Conservation (phyloP, 2,329 filamentous ascomycete species). For the Alternaria conjuncta region DNA sequence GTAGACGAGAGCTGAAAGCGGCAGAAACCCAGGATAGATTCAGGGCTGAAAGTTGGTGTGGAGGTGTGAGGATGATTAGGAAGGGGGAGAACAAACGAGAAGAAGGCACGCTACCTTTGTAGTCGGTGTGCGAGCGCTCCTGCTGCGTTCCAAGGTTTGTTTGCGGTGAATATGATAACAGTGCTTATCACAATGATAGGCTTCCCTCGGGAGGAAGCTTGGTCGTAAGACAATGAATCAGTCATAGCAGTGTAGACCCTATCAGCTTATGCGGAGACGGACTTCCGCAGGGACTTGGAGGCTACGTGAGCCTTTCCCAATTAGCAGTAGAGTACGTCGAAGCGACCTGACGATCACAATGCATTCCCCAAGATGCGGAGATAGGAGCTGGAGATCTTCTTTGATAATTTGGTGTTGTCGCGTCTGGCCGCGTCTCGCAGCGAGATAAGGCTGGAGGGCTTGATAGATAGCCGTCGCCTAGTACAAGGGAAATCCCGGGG, state of each 20-base stretch:
- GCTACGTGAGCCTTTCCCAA: constrained; percentile 8
- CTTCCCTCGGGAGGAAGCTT: constrained; percentile 27
- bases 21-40: neutral
- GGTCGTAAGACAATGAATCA: constrained; percentile 7
- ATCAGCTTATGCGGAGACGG: constrained; percentile 10
- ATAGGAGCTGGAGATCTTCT: constrained; percentile 12
- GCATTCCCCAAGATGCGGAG: constrained; percentile 12
- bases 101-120: constrained; percentile 15
- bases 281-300: constrained; percentile 2
- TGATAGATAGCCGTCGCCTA: constrained; percentile 19
- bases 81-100: neutral
- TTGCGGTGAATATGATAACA: constrained; percentile 31
- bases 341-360: constrained; percentile 7
- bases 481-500: neutral
- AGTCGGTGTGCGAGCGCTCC: constrained; percentile 3
- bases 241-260: constrained; percentile 7
- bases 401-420: constrained; percentile 28
- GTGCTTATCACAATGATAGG: constrained; percentile 38
- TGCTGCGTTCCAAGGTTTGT: constrained; percentile 18
- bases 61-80: neutral
- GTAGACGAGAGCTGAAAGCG: neutral
- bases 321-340: neutral
- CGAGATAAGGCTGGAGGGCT: constrained; percentile 20
- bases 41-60: neutral
- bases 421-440: constrained; percentile 11